Evolutionary conservation across 768 basidiomycete species (phyloP).

Genomic region (Coprinopsis cinerea): DNA sequence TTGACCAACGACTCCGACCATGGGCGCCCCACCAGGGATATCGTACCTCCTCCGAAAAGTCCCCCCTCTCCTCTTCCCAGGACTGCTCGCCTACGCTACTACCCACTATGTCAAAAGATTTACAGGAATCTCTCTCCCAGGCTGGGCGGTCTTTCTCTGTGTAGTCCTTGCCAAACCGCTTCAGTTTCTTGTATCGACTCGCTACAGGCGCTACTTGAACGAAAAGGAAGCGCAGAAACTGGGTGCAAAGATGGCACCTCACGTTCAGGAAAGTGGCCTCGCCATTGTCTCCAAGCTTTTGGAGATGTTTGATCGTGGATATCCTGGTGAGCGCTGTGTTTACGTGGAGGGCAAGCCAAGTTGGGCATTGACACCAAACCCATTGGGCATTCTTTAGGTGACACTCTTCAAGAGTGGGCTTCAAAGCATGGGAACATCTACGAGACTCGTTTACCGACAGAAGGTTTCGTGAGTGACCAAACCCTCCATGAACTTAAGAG

Average conservation of each 20-base stretch:
- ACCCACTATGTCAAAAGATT: background rate
- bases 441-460: background rate
- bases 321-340: slow-evolving; percentile 1
- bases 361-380: too few species aligned
- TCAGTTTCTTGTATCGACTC: background rate
- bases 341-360: too few species aligned
- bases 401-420: background rate
- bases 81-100: background rate
- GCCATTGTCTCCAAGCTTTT: background rate
- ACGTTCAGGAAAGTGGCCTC: slow-evolving; percentile 9
- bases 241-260: slow-evolving; percentile 15
- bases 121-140: background rate
- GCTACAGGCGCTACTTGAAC: background rate
- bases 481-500: too few species aligned
- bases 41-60: background rate
- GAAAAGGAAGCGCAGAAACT: slow-evolving; percentile 5
- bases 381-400: background rate
- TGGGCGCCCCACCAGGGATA: background rate
- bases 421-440: background rate
- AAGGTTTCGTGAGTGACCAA: background rate
- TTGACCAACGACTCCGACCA: too few species aligned
- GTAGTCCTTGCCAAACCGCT: background rate
- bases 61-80: background rate
- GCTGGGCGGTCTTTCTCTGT: background rate
- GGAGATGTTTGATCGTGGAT: background rate